Evolutionary conservation across 2,329 filamentous ascomycete genomes (phyloP).

Genomic region (Colletotrichum musae): DNA sequence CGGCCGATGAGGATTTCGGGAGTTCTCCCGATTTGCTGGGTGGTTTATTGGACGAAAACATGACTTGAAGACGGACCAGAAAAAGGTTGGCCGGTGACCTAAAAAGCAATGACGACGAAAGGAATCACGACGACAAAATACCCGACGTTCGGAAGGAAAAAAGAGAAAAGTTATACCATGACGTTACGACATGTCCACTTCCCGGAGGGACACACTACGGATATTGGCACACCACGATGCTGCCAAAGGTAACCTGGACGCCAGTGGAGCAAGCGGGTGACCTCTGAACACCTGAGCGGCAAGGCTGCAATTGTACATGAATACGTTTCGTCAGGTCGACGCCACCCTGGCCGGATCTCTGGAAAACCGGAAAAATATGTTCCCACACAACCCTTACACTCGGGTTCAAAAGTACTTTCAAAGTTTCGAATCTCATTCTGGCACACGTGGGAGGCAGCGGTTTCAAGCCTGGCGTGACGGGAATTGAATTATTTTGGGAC

Average conservation of each 20-base stretch:
- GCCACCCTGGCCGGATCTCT: background rate
- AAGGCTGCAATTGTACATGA: conserved; percentile 24
- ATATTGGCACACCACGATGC: conserved; percentile 1
- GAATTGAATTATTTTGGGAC: background rate
- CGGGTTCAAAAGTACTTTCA: background rate
- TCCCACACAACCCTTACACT: background rate
- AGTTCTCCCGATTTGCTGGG: background rate
- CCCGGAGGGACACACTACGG: conserved; percentile 1
- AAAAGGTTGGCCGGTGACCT: background rate
- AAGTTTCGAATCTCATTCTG: background rate
- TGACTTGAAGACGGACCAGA: background rate
- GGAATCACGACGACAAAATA: conserved; percentile 27
- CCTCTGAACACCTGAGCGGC: background rate
- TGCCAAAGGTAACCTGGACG: conserved; percentile 29
- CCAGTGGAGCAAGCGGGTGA: conserved; percentile 1
- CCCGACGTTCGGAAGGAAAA: conserved; percentile 13
- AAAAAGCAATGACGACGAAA: conserved; percentile 4
- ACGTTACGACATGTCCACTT: conserved; percentile 28
- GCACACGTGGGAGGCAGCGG: background rate
- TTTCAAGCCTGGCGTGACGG: background rate
- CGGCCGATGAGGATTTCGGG: conserved; percentile 1
- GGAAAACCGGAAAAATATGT: background rate
- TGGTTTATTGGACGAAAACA: background rate
- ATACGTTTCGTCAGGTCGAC: background rate
- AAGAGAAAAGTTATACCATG: conserved; percentile 26